Base-by-base conservation (phyloP, 1,284 basidiomycete species). In the Xerocomus amazonicus region DNA sequence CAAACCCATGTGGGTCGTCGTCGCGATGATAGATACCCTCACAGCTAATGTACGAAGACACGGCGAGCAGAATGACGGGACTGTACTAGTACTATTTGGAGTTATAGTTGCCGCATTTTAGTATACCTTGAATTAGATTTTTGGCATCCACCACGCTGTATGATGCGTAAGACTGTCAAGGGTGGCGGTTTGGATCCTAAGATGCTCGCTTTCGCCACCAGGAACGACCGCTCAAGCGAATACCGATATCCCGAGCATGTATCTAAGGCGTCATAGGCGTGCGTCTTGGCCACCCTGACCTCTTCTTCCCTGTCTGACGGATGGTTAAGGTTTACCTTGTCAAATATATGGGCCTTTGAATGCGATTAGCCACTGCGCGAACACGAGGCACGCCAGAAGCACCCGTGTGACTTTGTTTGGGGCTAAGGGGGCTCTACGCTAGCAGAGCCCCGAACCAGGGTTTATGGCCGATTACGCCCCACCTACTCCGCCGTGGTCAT, bases 41-140 rank as follows among this genome's bases (percentile, higher is more conserved):
- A 36, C 49, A 45, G 49, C 62, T 49, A 49, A 52, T 63, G 61
- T 63, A 63, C 54, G 60, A 61, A 63, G 61, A 55, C 43, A 61
- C 19, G 40, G 52, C 50, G 52, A 59, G 63, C 51, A 65, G 60
- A 67, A 58, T 13, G 64, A 58, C 45, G 36, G 64, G 66, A 63
- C 59, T 68, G 66, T 68, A 63, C 65, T 51, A 64, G 49, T 63
- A 67, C 49, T 52, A 66, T 50, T 50, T 31, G 60, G 64, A 62
- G 48, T 61, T 58, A 63, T 66, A 62, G 52, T 62, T 64, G 51
- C 26, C 43, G 50, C 61, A 63, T 53, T 23, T 56, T 66, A 67
- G 65, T 63, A 63, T 63, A 68, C 66, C 66, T 63, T 59, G 66
- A 67, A 67, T 53, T 68, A 63, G 66, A 63, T 58, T 67, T 63